Evolutionary conservation across 2,329 filamentous ascomycete genomes (phyloP).

Genomic region (Sporothrix brunneoviolacea): DNA sequence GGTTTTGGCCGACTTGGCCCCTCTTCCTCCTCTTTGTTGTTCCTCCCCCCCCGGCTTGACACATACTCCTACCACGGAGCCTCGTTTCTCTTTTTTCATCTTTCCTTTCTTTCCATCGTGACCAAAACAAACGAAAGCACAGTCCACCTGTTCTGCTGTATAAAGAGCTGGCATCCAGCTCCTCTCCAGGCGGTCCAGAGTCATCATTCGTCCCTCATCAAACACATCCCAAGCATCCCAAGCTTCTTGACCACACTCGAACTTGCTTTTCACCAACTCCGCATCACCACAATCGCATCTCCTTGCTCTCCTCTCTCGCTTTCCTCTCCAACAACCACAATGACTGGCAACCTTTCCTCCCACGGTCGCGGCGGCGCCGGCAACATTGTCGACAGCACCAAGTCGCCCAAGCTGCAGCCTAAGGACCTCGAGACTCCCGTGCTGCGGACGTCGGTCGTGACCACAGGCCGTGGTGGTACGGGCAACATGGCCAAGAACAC

Average conservation of each 20-base stretch:
- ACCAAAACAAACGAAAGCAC: conserved; percentile 7
- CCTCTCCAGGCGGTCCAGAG: neutral
- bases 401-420: conserved; percentile 41
- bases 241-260: conserved; percentile 4
- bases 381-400: conserved; percentile 56
- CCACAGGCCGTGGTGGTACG: conserved; percentile 79
- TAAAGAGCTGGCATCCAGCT: neutral
- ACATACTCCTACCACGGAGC: neutral
- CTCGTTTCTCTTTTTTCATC: conserved; percentile 4
- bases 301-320: neutral
- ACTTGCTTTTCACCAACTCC: neutral
- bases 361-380: conserved; percentile 75
- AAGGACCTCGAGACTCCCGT: conserved; percentile 73
- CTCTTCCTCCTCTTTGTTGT: neutral
- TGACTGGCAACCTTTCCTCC: conserved; percentile 43
- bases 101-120: neutral
- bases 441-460: conserved; percentile 76
- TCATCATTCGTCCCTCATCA: neutral
- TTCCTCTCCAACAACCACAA: conserved; percentile 18
- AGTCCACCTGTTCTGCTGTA: neutral
- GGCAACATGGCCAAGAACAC: conserved; percentile 79
- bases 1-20: too few relatives aligned
- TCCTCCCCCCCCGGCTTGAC: neutral
- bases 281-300: neutral
- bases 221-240: neutral